Conservation (phyloP, 2,329 filamentous ascomycete genomes). For the Aspergillus latus region DNA sequence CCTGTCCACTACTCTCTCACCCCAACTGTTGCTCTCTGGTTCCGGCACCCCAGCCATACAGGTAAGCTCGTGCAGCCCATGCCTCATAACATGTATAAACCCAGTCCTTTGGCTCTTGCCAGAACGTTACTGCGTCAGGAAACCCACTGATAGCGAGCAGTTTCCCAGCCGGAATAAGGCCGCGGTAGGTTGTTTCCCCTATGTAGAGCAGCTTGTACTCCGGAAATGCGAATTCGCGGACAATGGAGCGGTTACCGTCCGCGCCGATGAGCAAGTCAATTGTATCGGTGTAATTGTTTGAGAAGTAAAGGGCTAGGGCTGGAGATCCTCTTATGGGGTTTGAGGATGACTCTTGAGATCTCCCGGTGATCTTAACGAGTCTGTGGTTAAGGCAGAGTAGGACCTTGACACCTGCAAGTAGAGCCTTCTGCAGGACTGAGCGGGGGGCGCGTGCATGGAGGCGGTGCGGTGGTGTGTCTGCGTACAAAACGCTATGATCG, state of each 20-base stretch:
- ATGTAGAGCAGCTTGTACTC: slow-evolving; percentile 15
- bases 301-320: slow-evolving; percentile 7
- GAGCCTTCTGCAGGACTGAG: slow-evolving; percentile 14
- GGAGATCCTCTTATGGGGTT: background rate
- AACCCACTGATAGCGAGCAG: slow-evolving; percentile 13
- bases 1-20: background rate
- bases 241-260: slow-evolving; percentile 18
- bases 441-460: slow-evolving; percentile 15
- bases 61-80: slow-evolving; percentile 15
- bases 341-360: background rate
- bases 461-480: slow-evolving; percentile 11
- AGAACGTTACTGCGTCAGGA: slow-evolving; percentile 16
- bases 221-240: slow-evolving; percentile 16
- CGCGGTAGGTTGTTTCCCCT: slow-evolving; percentile 16
- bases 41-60: slow-evolving; percentile 3
- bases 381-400: slow-evolving; percentile 10
- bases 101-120: slow-evolving; percentile 17
- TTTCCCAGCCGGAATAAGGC: slow-evolving; percentile 10
- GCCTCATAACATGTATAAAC: slow-evolving; percentile 19
- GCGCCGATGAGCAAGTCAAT: slow-evolving; percentile 17
- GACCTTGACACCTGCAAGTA: slow-evolving; percentile 2
- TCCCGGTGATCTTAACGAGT: background rate
- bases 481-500: no score
- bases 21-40: background rate
- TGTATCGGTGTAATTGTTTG: slow-evolving; percentile 8